A percentile compares a stretch with the other conserved stretches of the same genome.
These are phyloP conservation scores for Phytophthora ramorum DNA, from an alignment of 352 stramenopile genomes.

Conservation along the genomic window DNA sequence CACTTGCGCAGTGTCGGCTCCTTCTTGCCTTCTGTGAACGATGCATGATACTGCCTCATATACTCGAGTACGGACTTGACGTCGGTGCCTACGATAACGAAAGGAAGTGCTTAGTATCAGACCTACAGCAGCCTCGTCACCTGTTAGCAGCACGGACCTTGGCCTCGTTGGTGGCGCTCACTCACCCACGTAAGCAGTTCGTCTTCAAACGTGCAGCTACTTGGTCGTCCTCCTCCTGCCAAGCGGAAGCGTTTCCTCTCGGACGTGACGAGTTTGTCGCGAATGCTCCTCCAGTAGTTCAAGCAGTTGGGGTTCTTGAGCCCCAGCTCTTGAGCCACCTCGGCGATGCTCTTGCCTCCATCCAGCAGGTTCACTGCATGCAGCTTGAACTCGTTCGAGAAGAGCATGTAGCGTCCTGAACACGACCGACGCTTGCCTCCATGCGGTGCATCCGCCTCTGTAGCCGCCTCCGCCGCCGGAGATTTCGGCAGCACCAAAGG, in stretches of 20 bases:
- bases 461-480: neutral
- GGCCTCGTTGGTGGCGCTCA: slow-evolving; percentile 66
- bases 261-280: slow-evolving; percentile 70
- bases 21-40: slow-evolving; percentile 84
- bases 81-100: slow-evolving; percentile 49
- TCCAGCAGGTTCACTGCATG: slow-evolving; percentile 74
- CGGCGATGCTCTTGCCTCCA: slow-evolving; percentile 63
- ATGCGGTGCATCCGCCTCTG: slow-evolving; percentile 16
- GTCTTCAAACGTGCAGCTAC: slow-evolving; percentile 78
- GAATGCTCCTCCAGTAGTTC: slow-evolving; percentile 81
- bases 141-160: slow-evolving; percentile 32
- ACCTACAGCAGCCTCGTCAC: neutral
- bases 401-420: slow-evolving; percentile 66
- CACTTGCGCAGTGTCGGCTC: slow-evolving; percentile 81
- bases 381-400: slow-evolving; percentile 86
- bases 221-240: slow-evolving; percentile 65
- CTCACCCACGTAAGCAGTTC: slow-evolving; percentile 79
- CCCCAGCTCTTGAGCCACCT: slow-evolving; percentile 69
- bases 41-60: slow-evolving; percentile 63
- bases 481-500: slow-evolving; percentile 14
- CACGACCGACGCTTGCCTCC: slow-evolving; percentile 54
- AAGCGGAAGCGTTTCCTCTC: slow-evolving; percentile 83
- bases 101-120: slow-evolving; percentile 1
- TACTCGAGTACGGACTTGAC: slow-evolving; percentile 78
- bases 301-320: slow-evolving; percentile 78